Evolutionary conservation across 805 yeast genomes (phyloP).

Genomic region (Pichia sporocuriosa): DNA sequence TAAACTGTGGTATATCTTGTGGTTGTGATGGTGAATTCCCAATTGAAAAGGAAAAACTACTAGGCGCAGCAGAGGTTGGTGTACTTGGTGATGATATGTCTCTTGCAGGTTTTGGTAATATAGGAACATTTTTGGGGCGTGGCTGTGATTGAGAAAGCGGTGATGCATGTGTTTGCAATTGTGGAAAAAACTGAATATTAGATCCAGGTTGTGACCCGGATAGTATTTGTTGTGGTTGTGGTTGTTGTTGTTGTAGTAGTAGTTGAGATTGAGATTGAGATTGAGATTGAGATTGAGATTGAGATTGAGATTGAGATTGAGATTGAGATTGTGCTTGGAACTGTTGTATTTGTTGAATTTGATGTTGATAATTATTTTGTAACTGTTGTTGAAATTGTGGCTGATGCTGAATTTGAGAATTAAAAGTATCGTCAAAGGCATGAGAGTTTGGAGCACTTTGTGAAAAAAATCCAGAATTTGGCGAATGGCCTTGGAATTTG

Average conservation of each 20-base stretch:
- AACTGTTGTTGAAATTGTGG: conserved; percentile 7
- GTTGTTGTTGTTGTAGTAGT: too few species aligned
- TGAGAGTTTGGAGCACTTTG: conserved; percentile 9
- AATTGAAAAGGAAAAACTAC: conserved; percentile 12
- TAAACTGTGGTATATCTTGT: conserved; percentile 27
- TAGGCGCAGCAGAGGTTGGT: conserved; percentile 13
- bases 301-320: conserved; percentile 3
- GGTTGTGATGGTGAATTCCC: conserved; percentile 19
- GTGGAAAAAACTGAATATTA: conserved; percentile 1
- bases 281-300: neutral
- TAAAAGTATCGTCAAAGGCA: neutral
- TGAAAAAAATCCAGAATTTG: conserved; percentile 3
- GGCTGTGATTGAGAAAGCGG: conserved; percentile 2
- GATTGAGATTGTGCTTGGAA: conserved; percentile 4
- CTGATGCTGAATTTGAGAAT: neutral
- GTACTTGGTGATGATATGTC: conserved; percentile 22
- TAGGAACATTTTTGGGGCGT: conserved; percentile 29
- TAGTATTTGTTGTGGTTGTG: neutral
- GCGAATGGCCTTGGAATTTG: neutral
- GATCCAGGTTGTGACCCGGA: neutral
- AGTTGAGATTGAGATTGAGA: conserved; percentile 5
- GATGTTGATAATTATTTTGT: neutral
- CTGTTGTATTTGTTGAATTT: neutral
- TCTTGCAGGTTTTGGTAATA: conserved; percentile 28
- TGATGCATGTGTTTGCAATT: neutral